Evolutionary conservation across 73 alveolate species (phyloP), one percentile per base, ranked within the genome.

Genomic region (Paraurostyla sp.): DNA sequence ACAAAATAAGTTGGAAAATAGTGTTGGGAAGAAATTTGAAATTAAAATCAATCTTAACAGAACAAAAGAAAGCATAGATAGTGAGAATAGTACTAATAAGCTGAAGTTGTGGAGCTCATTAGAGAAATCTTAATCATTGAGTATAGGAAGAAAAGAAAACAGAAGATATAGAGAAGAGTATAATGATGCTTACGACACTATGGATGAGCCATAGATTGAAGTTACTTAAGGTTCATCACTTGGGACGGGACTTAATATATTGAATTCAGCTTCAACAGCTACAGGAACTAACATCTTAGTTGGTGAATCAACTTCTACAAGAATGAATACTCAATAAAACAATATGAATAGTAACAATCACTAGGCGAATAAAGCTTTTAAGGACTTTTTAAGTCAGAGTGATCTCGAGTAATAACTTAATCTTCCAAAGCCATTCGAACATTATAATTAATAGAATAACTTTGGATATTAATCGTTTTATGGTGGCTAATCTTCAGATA

Each of bases 121-220:
- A 43, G 86, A 73, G 18, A 73, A 43, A 11, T 29, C 18, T 16
- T 73, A 68, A 11, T 73, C 86, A 3, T 56, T 32, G 9, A 73
- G 86, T 46, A 9, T 73, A 15, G 71, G 71, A 45, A 40, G 86
- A n/a, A 73, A 73, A 46, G 86, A 73, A 49, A 73, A 73, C 49
- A 22, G 42, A 11, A 43, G 86, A 48, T 73, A 73, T 71, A n/a
- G 6, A 38, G 42, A 68, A 4, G 62, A 68, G 9, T 57, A 68
- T 25, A 46, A 40, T 13, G 71, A 18, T 43, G 71, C 13, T 3
- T 3, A 43, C 13, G 41, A 65, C 56, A 65, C 41, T 1, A 9
- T 22, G 6, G 82, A 65, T 56, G 82, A 65, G 36, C 41, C 38
- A 2, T 38, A 25, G 25, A 4, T 65, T 6, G 25, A 38, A 16